These are phyloP conservation scores for Xylaria sp. DNA, from an alignment of 2,329 filamentous ascomycete genomes.

Conservation along the genomic window DNA sequence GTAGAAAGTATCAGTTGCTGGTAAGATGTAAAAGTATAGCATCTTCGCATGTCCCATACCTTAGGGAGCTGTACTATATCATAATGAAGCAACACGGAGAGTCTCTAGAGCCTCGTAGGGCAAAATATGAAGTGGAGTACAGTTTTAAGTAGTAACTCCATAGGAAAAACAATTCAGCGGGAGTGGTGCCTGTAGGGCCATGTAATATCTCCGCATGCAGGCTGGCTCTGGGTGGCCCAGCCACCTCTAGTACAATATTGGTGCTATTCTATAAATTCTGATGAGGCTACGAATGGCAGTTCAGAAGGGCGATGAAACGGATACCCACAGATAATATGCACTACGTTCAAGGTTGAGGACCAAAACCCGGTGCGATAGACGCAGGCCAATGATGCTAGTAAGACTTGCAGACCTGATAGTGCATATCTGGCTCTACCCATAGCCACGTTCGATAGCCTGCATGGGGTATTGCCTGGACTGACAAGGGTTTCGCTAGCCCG, in stretches of 20 bases:
- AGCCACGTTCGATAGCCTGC: constrained; percentile 23
- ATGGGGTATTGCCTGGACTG: not conserved
- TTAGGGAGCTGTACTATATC: not conserved
- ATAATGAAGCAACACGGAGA: not conserved
- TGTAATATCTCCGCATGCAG: constrained; percentile 20
- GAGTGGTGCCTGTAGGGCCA: not conserved
- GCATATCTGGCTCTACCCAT: constrained; percentile 14
- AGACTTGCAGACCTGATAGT: constrained; percentile 5
- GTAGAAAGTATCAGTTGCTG: not conserved
- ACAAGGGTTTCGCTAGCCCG: constrained; percentile 8
- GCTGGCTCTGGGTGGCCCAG: constrained; percentile 25
- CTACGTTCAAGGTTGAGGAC: not conserved
- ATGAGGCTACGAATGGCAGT: constrained; percentile 30
- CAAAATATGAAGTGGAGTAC: not conserved
- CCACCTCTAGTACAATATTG: constrained; percentile 8
- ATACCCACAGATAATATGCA: not conserved
- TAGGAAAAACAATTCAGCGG: not conserved
- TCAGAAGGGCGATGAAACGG: not conserved
- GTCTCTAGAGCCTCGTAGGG: constrained; percentile 26
- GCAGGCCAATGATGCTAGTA: constrained; percentile 2
- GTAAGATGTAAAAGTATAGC: not conserved
- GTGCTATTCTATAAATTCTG: not conserved
- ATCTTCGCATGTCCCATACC: not conserved
- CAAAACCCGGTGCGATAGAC: not conserved
- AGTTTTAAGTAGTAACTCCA: not conserved